Evolutionary conservation across 768 basidiomycete genomes (phyloP).

Genomic region (Serendipita vermifera): DNA sequence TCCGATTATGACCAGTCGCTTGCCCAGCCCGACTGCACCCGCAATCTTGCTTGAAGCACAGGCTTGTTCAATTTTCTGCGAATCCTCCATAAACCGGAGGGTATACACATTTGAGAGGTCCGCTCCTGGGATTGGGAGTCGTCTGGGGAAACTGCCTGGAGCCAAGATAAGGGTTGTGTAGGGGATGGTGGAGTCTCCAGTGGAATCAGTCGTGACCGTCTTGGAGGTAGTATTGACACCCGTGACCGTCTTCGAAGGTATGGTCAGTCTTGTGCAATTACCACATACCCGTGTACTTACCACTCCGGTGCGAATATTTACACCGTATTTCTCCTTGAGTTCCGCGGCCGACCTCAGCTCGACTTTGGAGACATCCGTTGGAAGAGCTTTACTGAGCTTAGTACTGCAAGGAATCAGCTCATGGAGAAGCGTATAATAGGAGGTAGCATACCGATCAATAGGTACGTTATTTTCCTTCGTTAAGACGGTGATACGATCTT

Average conservation of each 20-base stretch:
- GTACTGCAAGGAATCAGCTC: slow-evolving; percentile 38
- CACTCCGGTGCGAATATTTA: slow-evolving; percentile 47
- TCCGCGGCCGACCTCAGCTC: slow-evolving; percentile 60
- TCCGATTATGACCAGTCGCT: slow-evolving; percentile 69
- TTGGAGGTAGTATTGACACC: slow-evolving; percentile 51
- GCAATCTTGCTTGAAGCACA: neutral
- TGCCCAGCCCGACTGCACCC: slow-evolving; percentile 46
- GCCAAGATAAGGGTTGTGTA: slow-evolving; percentile 77
- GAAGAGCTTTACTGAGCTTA: slow-evolving; percentile 76
- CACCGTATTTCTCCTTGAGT: slow-evolving; percentile 61
- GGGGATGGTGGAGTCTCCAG: slow-evolving; percentile 23
- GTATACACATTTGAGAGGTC: slow-evolving; percentile 67
- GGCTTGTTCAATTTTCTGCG: slow-evolving; percentile 52
- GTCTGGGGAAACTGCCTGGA: slow-evolving; percentile 57
- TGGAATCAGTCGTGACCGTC: slow-evolving; percentile 48
- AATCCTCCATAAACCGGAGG: slow-evolving; percentile 55
- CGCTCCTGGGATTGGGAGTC: slow-evolving; percentile 63
- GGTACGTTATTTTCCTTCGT: slow-evolving; percentile 71
- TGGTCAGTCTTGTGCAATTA: slow-evolving; percentile 8
- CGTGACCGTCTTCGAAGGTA: slow-evolving; percentile 45
- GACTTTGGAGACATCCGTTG: slow-evolving; percentile 64
- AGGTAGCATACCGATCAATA: slow-evolving; percentile 52
- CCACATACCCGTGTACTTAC: slow-evolving; percentile 26
- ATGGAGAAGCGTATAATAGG: slow-evolving; percentile 9
- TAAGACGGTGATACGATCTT: slow-evolving; percentile 61